These are phyloP conservation scores for Obba rivulosa DNA, from an alignment of 768 basidiomycete genomes.

Conservation along the genomic window DNA sequence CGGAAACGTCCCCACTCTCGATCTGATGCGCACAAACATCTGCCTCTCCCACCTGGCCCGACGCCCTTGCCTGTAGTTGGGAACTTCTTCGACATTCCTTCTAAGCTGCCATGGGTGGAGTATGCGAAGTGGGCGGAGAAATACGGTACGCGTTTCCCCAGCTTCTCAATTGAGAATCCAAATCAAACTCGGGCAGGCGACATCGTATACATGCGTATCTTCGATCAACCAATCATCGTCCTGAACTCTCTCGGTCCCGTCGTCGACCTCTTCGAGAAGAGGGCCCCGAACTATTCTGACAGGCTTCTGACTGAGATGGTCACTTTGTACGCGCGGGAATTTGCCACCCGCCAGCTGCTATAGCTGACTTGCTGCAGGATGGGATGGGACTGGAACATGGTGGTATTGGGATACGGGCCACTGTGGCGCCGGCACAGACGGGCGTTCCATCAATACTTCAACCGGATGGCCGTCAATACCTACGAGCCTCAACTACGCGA, in stretches of 20 bases:
- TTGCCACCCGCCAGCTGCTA: not conserved
- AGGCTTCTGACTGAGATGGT: constrained; percentile 4
- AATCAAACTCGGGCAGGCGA: not conserved
- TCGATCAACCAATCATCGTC: constrained; percentile 8
- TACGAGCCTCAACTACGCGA: constrained; percentile 1
- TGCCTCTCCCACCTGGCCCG: constrained; percentile 8
- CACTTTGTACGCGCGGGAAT: constrained; percentile 1
- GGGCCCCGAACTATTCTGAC: constrained; percentile 21
- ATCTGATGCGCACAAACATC: no score
- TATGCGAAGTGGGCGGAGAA: not conserved
- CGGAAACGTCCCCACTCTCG: no score
- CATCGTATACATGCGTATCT: not conserved
- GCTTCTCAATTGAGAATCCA: not conserved
- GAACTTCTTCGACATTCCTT: constrained; percentile 1
- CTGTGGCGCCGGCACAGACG: constrained; percentile 6
- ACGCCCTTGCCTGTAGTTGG: constrained; percentile 3
- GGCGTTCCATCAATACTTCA: constrained; percentile 8
- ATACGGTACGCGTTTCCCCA: constrained; percentile 1
- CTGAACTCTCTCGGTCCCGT: constrained; percentile 17
- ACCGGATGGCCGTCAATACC: not conserved
- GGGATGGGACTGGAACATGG: constrained; percentile 2
- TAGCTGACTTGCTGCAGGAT: not conserved
- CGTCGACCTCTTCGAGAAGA: constrained; percentile 22
- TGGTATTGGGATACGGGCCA: constrained; percentile 1
- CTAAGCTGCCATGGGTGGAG: not conserved